phyloP scores from a whole-genome alignment of 1,284 basidiomycete genomes.

The Sporisorium exsertum region DNA sequence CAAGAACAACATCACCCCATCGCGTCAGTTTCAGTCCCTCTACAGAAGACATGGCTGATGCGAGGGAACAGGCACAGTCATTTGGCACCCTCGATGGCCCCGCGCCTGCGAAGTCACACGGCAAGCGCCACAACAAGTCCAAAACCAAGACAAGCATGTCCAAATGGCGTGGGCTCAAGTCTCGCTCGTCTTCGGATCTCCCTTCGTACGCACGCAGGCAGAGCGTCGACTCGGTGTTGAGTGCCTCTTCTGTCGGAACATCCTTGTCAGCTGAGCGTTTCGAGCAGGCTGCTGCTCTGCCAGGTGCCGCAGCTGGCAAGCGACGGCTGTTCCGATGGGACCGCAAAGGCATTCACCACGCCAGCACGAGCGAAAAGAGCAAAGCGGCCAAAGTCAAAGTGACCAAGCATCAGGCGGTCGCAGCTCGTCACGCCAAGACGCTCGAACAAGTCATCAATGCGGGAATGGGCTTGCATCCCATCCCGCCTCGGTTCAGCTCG shows the following conservation, averaged over 20 bases:
- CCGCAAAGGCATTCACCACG: conserved; percentile 38
- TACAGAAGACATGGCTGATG: conserved; percentile 43
- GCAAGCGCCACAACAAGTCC: not conserved
- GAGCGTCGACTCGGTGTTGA: conserved; percentile 27
- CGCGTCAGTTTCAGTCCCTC: conserved; percentile 57
- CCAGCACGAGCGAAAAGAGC: conserved; percentile 22
- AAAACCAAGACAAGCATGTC: conserved; percentile 18
- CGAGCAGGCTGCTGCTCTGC: conserved; percentile 21
- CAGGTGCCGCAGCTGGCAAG: conserved; percentile 37
- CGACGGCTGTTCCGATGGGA: conserved; percentile 50
- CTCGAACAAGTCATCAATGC: conserved; percentile 63
- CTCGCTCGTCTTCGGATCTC: conserved; percentile 35
- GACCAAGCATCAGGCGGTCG: conserved; percentile 49
- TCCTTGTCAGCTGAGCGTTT: conserved; percentile 16
- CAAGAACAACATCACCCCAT: conserved; percentile 27
- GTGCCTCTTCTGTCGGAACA: conserved; percentile 11
- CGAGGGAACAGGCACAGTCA: conserved; percentile 33
- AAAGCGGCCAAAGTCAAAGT: conserved; percentile 51
- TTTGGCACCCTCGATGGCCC: not conserved
- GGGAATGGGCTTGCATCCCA: conserved; percentile 48
- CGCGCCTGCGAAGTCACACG: not conserved
- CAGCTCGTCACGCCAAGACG: conserved; percentile 59
- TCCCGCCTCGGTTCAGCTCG: conserved; percentile 27
- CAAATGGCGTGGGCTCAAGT: conserved; percentile 40
- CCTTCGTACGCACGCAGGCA: conserved; percentile 4